Evolutionary conservation across 2,329 filamentous ascomycete genomes (phyloP), one percentile per base, ranked within the genome.

Genomic region (Penicillium sp.): DNA sequence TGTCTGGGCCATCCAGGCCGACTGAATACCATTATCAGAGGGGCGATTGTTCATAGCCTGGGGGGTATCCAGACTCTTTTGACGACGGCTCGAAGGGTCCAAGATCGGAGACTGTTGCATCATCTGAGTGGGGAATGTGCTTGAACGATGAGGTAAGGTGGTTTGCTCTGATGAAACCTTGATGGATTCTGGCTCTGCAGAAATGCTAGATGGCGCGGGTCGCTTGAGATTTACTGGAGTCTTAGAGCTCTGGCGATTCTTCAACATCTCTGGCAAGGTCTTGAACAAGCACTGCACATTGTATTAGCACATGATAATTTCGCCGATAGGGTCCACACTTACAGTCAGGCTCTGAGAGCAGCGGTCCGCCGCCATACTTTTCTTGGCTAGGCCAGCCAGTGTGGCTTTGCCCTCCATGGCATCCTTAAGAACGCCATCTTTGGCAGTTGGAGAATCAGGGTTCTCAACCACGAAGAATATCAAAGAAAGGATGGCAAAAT

Each of bases 361-460:
- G 59, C 91, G 83, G 71, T 97, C 91, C 3, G 95, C 95, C 35
- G 93, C 92, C 81, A 96, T 83, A 69, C 92, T 97, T 67, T 89
- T 88, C 66, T 90, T 87, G 3, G 92, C 89, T 56, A 98, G 82
- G 16, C 86, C 87, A 50, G 87, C 85, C 58, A 98, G 84, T 60
- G 93, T 90, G 62, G 93, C 88, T 68, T 90, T 90, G 19, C 93
- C 95, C 61, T 91, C 89, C 59, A 87, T 83, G 0, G 93, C 93
- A 75, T 98, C 93, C 52, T 88, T 88, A 58, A 97, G 79, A 22
- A 97, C 89, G 22, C 75, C 74, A 60, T 96, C 92, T 51, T 88
- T 83, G 42, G 83, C 84, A 2, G 82, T 84, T 0, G 81, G 76
- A 51, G 81, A 85, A 55, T 86, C 82, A 1, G 84, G 84, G 57